Base-by-base conservation (phyloP, 2,329 filamentous ascomycete genomes). In the Verticillium longisporum region DNA sequence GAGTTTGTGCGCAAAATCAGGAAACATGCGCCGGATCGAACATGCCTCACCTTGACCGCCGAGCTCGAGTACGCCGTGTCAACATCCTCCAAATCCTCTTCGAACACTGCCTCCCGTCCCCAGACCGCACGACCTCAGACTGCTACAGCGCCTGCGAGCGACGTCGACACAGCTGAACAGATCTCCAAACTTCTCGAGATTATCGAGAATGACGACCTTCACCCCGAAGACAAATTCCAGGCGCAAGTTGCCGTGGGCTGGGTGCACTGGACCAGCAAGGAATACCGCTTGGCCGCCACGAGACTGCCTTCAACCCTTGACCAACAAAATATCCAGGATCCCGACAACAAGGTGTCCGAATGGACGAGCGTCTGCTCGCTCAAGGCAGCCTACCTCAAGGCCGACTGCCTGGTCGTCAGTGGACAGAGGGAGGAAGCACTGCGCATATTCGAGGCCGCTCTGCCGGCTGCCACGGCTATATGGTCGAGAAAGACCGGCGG, bases 1-100 rank as follows among this genome's bases (percentile, higher is more conserved):
- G 94, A 98, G 77, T 83, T 96, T 65, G 88, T 95, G 69, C 87
- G 94, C 73, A 99, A 99, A 77, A 84, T 98, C 70, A 90, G 89
- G 71, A 98, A 99, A 76, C 94, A 99, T 83, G 91, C 92, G 68
- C 89, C 92, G 50, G 85, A 90, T 63, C 86, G 91, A 74, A 85
- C 85, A 76, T 97, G 88, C 73, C 81, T 92, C 55, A 80, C 88
- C 56, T 78, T 89, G 69, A 86, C 88, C 60, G 90, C 88, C 68
- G 87, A 88, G 67, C 84, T 83, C 66, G 90, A 92, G 77, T 78
- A 80, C 73, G 82, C 85, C 69, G 82, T 92, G 66, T 80, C 85
- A 60, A 83, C 82, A 68, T 78, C 81, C 64, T 78, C 80, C 53
- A 76, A 78, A 59, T 81, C 78, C 53, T 71, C 75, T 18, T 69